These are phyloP conservation scores for Hypsizygus ulmarius DNA, from an alignment of 1,284 basidiomycete species.

Conservation along the genomic window DNA sequence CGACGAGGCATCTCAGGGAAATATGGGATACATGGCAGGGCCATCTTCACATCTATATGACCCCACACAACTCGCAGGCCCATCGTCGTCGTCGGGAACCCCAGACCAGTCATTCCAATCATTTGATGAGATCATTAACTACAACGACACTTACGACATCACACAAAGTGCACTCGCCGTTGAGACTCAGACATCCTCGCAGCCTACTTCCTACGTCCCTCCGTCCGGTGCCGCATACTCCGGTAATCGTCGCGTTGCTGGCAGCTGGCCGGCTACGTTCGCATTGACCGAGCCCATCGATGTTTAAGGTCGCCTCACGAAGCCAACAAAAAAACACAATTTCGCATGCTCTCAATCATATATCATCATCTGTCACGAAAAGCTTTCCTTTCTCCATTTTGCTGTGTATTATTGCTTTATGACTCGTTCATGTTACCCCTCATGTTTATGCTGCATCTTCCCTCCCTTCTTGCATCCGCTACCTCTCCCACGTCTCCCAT, in stretches of 20 bases:
- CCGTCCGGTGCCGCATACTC: slow-evolving; percentile 51
- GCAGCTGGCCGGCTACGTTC: slow-evolving; percentile 44
- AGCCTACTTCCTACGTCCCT: slow-evolving; percentile 40
- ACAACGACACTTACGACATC: slow-evolving; percentile 15
- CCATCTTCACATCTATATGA: slow-evolving; percentile 9
- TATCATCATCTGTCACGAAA: slow-evolving; percentile 3
- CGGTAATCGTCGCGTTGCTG: slow-evolving; percentile 50
- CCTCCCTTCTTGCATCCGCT: slow-evolving; percentile 8
- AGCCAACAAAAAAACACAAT: slow-evolving; percentile 27
- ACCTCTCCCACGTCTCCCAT: slow-evolving; percentile 1
- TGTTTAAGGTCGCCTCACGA: slow-evolving; percentile 22
- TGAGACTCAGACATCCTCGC: slow-evolving; percentile 6
- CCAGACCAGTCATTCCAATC: slow-evolving; percentile 9
- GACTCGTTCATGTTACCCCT: background rate
- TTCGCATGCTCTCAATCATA: slow-evolving; percentile 3
- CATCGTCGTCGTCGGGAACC: slow-evolving; percentile 1
- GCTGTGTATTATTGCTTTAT: slow-evolving; percentile 15
- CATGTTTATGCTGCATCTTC: slow-evolving; percentile 3
- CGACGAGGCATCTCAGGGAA: background rate
- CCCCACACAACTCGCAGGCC: background rate
- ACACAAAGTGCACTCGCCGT: slow-evolving; percentile 4
- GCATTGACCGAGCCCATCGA: slow-evolving; percentile 25
- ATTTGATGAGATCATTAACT: slow-evolving; percentile 19
- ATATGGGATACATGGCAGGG: slow-evolving; percentile 7
- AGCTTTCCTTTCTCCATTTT: slow-evolving; percentile 18